phyloP scores from a whole-genome alignment of 306 rosid genomes.

The Castanea mollissima region DNA sequence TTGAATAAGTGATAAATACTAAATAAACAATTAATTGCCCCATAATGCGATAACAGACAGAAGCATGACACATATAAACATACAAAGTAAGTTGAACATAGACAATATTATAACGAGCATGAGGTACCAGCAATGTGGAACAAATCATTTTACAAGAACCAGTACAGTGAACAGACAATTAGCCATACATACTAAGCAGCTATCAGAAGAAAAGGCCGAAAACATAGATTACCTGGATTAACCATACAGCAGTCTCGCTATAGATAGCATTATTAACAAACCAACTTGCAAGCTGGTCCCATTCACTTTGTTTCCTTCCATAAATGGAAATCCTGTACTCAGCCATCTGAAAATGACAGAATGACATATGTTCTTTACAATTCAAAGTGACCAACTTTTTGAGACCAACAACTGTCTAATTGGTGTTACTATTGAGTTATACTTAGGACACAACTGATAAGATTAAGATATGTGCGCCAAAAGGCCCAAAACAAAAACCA shows the following conservation, averaged over 20 bases:
- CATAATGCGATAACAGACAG: background rate
- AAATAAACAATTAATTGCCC: background rate
- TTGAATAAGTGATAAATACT: too few relatives aligned
- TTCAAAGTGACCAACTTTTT: background rate
- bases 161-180: slow-evolving; percentile 5
- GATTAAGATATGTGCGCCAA: background rate
- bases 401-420: background rate
- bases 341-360: slow-evolving; percentile 66
- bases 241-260: slow-evolving; percentile 83
- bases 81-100: background rate
- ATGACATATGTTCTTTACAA: background rate
- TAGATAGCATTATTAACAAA: slow-evolving; percentile 74
- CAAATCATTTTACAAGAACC: background rate
- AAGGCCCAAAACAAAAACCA: background rate
- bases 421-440: background rate
- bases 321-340: slow-evolving; percentile 88
- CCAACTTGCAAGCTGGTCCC: slow-evolving; percentile 97
- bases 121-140: background rate
- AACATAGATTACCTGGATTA: slow-evolving; percentile 68
- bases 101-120: background rate
- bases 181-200: slow-evolving; percentile 11
- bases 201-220: slow-evolving; percentile 10
- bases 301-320: slow-evolving; percentile 92
- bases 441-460: background rate
- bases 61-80: background rate